phyloP scores from a whole-genome alignment of 345 rosid species.

The Sisymbrium altissimum region DNA sequence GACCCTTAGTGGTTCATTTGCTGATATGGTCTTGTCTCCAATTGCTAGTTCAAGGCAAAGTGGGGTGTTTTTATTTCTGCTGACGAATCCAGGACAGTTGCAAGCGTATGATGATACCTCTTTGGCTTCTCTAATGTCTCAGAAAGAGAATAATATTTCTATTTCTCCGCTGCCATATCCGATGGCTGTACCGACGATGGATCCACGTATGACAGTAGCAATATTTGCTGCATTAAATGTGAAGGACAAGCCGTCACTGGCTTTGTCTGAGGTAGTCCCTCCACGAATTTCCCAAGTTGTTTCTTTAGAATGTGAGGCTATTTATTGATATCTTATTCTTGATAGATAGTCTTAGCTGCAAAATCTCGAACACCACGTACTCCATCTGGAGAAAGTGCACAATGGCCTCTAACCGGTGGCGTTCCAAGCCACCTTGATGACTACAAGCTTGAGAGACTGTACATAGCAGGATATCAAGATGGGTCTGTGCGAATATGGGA shows the following conservation, averaged over 20 bases:
- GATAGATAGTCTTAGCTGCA: constrained; percentile 57
- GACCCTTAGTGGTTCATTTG: constrained; percentile 70
- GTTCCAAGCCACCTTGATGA: constrained; percentile 55
- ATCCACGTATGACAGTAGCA: constrained; percentile 60
- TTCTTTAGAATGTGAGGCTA: constrained; percentile 8
- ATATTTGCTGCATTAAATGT: constrained; percentile 39
- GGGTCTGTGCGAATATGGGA: constrained; percentile 84
- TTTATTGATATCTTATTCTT: constrained; percentile 30
- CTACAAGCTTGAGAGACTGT: constrained; percentile 59
- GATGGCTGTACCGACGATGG: constrained; percentile 51
- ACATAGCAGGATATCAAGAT: constrained; percentile 79
- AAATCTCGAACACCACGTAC: constrained; percentile 44
- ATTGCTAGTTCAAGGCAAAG: constrained; percentile 38
- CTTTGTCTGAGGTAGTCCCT: constrained; percentile 56
- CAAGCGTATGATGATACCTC: constrained; percentile 56
- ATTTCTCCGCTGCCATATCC: constrained; percentile 52
- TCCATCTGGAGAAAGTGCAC: constrained; percentile 33
- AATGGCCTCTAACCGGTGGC: constrained; percentile 88
- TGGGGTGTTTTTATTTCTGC: constrained; percentile 44
- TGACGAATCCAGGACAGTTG: constrained; percentile 77
- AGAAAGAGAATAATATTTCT: constrained; percentile 41
- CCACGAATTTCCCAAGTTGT: background rate
- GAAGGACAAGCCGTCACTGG: constrained; percentile 42
- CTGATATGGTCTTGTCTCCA: constrained; percentile 73
- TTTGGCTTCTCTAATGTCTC: constrained; percentile 51